Evolutionary conservation across 2,329 filamentous ascomycete genomes (phyloP).

Genomic region (Penicillium sp.): DNA sequence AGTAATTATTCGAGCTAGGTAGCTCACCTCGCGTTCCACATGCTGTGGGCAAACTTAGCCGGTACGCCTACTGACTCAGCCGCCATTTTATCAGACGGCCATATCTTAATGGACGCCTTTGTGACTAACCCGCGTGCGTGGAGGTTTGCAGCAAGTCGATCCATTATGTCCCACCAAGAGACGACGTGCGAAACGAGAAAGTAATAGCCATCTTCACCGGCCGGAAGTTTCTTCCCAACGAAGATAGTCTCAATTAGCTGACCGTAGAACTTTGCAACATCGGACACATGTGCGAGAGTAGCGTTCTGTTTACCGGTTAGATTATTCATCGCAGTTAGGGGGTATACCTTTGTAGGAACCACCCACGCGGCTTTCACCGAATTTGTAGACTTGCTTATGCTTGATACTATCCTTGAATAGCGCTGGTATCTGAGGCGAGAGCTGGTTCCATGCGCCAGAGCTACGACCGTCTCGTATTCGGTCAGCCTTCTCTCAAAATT

Average conservation of each 20-base stretch:
- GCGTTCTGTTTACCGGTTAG: background rate
- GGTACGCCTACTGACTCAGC: background rate
- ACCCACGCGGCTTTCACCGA: conserved; percentile 3
- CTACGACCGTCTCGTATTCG: conserved; percentile 4
- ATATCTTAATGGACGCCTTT: background rate
- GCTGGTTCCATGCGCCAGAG: conserved; percentile 10
- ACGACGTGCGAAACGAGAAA: conserved; percentile 4
- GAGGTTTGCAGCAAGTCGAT: conserved; percentile 2
- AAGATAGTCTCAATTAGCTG: conserved; percentile 6
- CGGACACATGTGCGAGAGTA: conserved; percentile 8
- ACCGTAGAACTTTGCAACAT: conserved; percentile 7
- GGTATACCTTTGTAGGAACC: background rate
- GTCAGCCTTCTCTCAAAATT: background rate
- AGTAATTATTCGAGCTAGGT: background rate
- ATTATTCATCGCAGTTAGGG: background rate
- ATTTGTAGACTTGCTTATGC: conserved; percentile 10
- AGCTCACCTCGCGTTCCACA: background rate
- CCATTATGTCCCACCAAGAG: conserved; percentile 7
- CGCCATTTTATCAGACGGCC: background rate
- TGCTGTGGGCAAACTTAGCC: background rate
- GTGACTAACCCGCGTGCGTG: background rate
- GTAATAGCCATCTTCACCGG: conserved; percentile 1
- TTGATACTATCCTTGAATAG: conserved; percentile 6
- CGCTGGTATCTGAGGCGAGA: conserved; percentile 10
- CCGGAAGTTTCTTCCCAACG: background rate